Percentiles rank a stretch among this genome's conserved stretches.
Conservation (phyloP, 2,329 filamentous ascomycete species). For the Fusarium odoratissimum region DNA sequence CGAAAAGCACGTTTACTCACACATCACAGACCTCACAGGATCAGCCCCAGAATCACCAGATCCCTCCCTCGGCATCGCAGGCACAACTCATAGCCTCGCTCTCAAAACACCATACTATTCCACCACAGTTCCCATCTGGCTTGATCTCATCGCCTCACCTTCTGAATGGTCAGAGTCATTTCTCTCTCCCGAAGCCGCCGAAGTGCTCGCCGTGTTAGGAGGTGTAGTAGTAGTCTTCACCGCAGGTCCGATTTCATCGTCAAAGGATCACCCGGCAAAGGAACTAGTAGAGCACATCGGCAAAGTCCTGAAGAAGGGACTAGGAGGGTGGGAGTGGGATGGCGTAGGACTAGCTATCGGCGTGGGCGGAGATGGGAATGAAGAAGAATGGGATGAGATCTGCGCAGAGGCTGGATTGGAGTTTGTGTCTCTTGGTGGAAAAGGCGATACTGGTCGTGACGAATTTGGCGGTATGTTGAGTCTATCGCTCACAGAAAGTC, state of each 20-base stretch:
- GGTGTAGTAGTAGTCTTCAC: conserved; percentile 63
- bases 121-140: conserved; percentile 71
- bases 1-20: conserved; percentile 1
- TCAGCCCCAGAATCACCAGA: conserved; percentile 52
- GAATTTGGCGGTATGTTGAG: conserved; percentile 66
- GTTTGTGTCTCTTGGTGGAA: conserved; percentile 66
- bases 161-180: conserved; percentile 69
- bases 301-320: conserved; percentile 65
- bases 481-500: neutral
- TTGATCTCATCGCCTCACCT: conserved; percentile 68
- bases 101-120: conserved; percentile 72
- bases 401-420: conserved; percentile 70
- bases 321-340: conserved; percentile 73
- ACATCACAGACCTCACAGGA: conserved; percentile 63
- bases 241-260: conserved; percentile 31
- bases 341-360: conserved; percentile 71
- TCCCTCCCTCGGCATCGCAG: conserved; percentile 61
- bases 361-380: conserved; percentile 59
- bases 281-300: conserved; percentile 64
- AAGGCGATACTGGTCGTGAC: conserved; percentile 57
- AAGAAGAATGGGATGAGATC: conserved; percentile 71
- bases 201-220: conserved; percentile 71
- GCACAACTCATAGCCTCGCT: conserved; percentile 66
- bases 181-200: conserved; percentile 68
- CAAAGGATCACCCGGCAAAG: conserved; percentile 43